phyloP scores from a whole-genome alignment of 345 rosid species.

The Aquilaria malaccensis region DNA sequence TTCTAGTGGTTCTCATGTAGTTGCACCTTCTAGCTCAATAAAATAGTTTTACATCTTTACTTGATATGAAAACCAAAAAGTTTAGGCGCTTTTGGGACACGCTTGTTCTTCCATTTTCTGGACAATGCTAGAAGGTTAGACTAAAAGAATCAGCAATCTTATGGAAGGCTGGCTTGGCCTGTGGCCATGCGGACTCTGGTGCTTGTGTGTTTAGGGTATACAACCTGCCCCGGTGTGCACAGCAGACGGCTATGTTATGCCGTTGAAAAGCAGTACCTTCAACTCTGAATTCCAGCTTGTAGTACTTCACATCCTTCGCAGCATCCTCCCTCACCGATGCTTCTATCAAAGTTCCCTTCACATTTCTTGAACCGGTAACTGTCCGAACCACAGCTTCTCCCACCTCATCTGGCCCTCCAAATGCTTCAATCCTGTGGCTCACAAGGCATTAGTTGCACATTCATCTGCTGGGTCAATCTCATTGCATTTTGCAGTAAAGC shows the following conservation, averaged over 20 bases:
- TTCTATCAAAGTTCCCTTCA: constrained; percentile 52
- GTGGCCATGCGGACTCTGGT: constrained; percentile 68
- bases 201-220: constrained; percentile 74
- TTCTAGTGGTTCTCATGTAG: not conserved
- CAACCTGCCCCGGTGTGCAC: constrained; percentile 44
- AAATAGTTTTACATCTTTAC: not conserved
- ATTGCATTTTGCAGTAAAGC: not conserved
- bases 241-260: constrained; percentile 73
- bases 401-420: constrained; percentile 78
- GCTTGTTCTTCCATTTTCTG: not conserved
- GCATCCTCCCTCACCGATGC: constrained; percentile 50
- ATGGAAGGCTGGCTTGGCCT: constrained; percentile 36
- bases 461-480: too few relatives aligned
- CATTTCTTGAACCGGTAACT: constrained; percentile 43
- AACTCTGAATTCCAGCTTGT: constrained; percentile 66
- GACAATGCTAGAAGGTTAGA: constrained; percentile 26
- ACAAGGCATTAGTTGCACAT: not conserved
- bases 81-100: not conserved
- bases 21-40: not conserved
- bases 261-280: constrained; percentile 59
- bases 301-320: constrained; percentile 42
- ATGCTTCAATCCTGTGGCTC: constrained; percentile 59
- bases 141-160: constrained; percentile 52
- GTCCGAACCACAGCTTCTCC: constrained; percentile 66
- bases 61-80: not conserved